phyloP scores from a whole-genome alignment of 805 yeast genomes.

The Blastobotrys chiropterorum region DNA sequence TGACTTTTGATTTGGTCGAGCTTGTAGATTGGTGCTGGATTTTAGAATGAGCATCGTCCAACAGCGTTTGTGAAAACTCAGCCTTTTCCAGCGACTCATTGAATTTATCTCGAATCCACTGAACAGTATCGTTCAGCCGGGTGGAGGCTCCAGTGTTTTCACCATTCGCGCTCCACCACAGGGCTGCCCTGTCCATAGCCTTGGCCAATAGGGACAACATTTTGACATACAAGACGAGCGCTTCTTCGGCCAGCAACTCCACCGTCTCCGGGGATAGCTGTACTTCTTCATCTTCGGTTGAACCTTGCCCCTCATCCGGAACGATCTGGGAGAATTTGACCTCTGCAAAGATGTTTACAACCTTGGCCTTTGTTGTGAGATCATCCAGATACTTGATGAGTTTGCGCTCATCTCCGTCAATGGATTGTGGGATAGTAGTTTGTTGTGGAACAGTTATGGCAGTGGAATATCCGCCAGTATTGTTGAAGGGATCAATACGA shows the following conservation, averaged over 20 bases:
- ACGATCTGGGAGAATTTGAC: conserved; percentile 81
- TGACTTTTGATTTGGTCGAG: background rate
- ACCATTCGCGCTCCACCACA: conserved; percentile 79
- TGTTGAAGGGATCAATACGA: background rate
- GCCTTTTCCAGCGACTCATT: conserved; percentile 88
- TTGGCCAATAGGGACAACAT: conserved; percentile 73
- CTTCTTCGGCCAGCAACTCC: conserved; percentile 66
- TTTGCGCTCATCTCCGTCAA: conserved; percentile 24
- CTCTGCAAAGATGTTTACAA: conserved; percentile 82
- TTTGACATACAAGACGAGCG: conserved; percentile 78
- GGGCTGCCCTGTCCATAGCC: conserved; percentile 80
- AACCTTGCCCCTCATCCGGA: too few relatives aligned
- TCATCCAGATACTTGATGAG: conserved; percentile 48
- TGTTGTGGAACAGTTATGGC: background rate
- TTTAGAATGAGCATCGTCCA: conserved; percentile 5
- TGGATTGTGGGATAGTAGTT: background rate
- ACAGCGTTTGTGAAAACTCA: conserved; percentile 55
- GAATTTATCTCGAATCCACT: conserved; percentile 85
- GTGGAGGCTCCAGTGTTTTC: conserved; percentile 26
- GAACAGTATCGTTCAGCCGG: conserved; percentile 49
- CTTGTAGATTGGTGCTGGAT: conserved; percentile 4
- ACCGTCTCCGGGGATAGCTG: conserved; percentile 31
- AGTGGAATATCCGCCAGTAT: background rate
- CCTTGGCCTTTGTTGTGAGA: conserved; percentile 85
- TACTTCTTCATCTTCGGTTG: conserved; percentile 27